Conservation (phyloP, 1,284 basidiomycete genomes). For the Spongispora temasekensis region DNA sequence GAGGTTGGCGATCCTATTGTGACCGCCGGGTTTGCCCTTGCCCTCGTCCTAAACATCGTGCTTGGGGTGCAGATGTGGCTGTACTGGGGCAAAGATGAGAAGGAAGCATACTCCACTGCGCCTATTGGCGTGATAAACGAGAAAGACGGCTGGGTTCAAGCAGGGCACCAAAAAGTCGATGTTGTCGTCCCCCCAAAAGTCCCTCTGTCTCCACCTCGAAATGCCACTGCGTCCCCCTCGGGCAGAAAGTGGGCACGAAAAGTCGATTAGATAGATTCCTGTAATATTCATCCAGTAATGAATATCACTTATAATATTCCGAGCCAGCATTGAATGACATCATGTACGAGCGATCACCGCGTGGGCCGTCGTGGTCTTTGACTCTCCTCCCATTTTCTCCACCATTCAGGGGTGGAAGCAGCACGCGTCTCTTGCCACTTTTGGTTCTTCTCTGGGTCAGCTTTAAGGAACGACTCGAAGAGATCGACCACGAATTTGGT, state of each 20-base stretch:
- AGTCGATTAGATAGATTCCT: conserved; percentile 49
- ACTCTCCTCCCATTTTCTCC: conserved; percentile 32
- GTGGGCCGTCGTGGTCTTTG: conserved; percentile 14
- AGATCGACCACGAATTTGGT: conserved; percentile 19
- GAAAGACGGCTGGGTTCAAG: conserved; percentile 33
- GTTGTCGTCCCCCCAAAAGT: conserved; percentile 42
- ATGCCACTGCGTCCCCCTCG: conserved; percentile 41
- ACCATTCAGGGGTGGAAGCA: conserved; percentile 27
- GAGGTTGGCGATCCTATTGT: conserved; percentile 84
- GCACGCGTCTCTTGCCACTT: conserved; percentile 30
- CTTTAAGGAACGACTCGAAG: conserved; percentile 31
- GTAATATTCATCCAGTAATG: conserved; percentile 12
- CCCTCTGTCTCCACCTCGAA: conserved; percentile 42
- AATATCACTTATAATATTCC: conserved; percentile 19
- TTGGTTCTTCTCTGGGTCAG: conserved; percentile 20
- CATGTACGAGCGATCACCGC: conserved; percentile 6
- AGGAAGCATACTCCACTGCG: conserved; percentile 33
- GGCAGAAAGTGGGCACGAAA: conserved; percentile 72
- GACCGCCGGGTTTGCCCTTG: conserved; percentile 78
- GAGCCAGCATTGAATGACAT: conserved; percentile 1
- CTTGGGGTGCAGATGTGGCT: conserved; percentile 80
- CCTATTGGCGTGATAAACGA: conserved; percentile 22
- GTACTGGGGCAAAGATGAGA: conserved; percentile 72
- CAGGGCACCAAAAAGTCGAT: conserved; percentile 40
- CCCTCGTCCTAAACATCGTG: conserved; percentile 77